Evolutionary conservation across 345 rosid species (phyloP).

Genomic region (Clarkia xantiana): DNA sequence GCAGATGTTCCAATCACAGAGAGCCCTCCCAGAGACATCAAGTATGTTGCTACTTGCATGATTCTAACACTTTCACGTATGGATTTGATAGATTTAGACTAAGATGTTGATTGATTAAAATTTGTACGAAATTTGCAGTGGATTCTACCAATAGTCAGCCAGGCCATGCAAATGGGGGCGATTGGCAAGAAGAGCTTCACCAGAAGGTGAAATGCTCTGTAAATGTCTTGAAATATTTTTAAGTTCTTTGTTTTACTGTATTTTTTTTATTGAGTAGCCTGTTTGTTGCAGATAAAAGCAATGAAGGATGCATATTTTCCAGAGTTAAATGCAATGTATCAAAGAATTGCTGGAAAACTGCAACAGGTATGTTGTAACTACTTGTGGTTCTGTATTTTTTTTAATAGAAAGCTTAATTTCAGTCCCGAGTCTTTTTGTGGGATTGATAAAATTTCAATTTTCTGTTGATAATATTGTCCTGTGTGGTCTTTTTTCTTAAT

Average conservation of each 20-base stretch:
- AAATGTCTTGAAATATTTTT: neutral
- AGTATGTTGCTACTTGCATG: no score
- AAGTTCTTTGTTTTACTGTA: neutral
- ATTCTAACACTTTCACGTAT: neutral
- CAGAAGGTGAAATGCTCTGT: slow-evolving; percentile 44
- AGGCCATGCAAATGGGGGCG: slow-evolving; percentile 50
- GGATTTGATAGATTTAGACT: neutral
- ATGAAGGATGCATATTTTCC: slow-evolving; percentile 58
- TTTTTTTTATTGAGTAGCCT: neutral
- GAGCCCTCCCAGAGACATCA: slow-evolving; percentile 60
- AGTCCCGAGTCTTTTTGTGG: neutral
- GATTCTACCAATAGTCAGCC: slow-evolving; percentile 66
- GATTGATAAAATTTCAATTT: neutral
- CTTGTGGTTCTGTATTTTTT: neutral
- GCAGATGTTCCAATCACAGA: slow-evolving; percentile 69
- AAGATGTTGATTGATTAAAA: neutral
- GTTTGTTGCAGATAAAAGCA: slow-evolving; percentile 41
- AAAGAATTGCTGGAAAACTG: slow-evolving; percentile 44
- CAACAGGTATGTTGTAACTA: slow-evolving; percentile 35
- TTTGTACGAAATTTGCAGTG: slow-evolving; percentile 33
- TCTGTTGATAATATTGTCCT: neutral
- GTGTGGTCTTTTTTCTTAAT: slow-evolving; percentile 1
- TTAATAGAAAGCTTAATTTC: neutral
- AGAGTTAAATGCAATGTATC: slow-evolving; percentile 57
- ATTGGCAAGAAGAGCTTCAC: slow-evolving; percentile 87